Conservation (phyloP, 768 basidiomycete genomes). For the Grammothele lineata region DNA sequence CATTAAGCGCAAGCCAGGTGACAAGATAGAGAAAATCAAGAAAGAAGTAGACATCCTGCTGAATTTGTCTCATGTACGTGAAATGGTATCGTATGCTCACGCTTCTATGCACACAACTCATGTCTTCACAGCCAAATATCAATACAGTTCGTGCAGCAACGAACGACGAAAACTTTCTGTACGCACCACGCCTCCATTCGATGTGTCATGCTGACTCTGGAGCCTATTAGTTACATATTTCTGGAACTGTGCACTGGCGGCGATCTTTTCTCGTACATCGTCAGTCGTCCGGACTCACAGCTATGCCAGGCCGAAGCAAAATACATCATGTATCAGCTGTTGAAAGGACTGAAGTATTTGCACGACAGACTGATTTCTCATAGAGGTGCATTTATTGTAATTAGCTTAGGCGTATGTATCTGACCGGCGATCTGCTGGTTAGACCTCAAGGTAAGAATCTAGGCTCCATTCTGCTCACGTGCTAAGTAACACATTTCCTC, state of each 20-base stretch:
- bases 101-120: background rate
- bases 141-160: conserved; percentile 70
- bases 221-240: conserved; percentile 61
- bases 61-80: conserved; percentile 63
- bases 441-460: conserved; percentile 59
- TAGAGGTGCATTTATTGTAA: conserved; percentile 47
- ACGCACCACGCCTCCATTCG: background rate
- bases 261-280: conserved; percentile 85
- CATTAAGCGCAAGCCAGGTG: conserved; percentile 58
- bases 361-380: conserved; percentile 74
- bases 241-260: conserved; percentile 83
- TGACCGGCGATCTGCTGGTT: too few species aligned
- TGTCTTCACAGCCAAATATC: conserved; percentile 62
- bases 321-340: conserved; percentile 77
- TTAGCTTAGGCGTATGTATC: background rate
- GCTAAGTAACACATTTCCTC: too few species aligned
- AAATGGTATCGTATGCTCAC: too few species aligned
- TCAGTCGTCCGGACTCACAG: conserved; percentile 48
- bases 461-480: background rate
- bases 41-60: conserved; percentile 77
- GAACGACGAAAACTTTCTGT: conserved; percentile 24
- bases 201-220: background rate
- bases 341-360: conserved; percentile 67
- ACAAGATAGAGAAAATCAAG: conserved; percentile 59
- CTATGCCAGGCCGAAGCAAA: conserved; percentile 80